phyloP scores from a whole-genome alignment of 1,284 basidiomycete species.

The Fistulinella staudtii region DNA sequence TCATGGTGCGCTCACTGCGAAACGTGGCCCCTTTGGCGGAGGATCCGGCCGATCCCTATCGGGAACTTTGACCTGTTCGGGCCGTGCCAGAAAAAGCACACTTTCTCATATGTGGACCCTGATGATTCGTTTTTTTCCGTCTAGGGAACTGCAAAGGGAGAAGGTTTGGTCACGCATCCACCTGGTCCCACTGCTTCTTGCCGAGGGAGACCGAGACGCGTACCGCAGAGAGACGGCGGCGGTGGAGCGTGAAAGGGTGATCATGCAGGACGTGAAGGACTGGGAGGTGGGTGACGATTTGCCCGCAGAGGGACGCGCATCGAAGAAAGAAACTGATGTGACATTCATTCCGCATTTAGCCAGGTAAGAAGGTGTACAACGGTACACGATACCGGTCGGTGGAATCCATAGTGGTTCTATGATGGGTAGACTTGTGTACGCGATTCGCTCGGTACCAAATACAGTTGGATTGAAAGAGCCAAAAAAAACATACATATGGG shows the following conservation, averaged over 20 bases:
- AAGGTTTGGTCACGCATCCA: conserved; percentile 95
- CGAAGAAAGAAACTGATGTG: conserved; percentile 29
- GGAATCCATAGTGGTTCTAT: conserved; percentile 58
- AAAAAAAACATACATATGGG: conserved; percentile 1
- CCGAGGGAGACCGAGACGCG: conserved; percentile 89
- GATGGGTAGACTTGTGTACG: conserved; percentile 32
- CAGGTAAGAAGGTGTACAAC: conserved; percentile 84
- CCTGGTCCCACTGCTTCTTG: conserved; percentile 87
- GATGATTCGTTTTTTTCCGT: conserved; percentile 23
- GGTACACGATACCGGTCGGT: conserved; percentile 73
- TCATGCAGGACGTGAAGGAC: conserved; percentile 93
- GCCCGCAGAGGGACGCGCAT: conserved; percentile 16
- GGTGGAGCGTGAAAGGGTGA: conserved; percentile 77
- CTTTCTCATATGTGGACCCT: conserved; percentile 38
- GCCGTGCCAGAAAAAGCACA: conserved; percentile 38
- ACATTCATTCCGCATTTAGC: conserved; percentile 43
- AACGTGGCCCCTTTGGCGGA: conserved; percentile 29
- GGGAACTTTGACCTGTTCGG: conserved; percentile 32
- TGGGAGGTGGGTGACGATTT: conserved; percentile 78
- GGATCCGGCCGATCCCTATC: conserved; percentile 70
- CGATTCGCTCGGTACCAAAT: conserved; percentile 11
- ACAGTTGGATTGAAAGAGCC: conserved; percentile 1
- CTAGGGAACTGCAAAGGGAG: conserved; percentile 91
- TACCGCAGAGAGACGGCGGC: conserved; percentile 84
- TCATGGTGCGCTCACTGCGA: conserved; percentile 32